Evolutionary conservation across 257 asterid species (phyloP), one percentile per base, ranked within the genome.

Genomic region (Petrea volubilis): DNA sequence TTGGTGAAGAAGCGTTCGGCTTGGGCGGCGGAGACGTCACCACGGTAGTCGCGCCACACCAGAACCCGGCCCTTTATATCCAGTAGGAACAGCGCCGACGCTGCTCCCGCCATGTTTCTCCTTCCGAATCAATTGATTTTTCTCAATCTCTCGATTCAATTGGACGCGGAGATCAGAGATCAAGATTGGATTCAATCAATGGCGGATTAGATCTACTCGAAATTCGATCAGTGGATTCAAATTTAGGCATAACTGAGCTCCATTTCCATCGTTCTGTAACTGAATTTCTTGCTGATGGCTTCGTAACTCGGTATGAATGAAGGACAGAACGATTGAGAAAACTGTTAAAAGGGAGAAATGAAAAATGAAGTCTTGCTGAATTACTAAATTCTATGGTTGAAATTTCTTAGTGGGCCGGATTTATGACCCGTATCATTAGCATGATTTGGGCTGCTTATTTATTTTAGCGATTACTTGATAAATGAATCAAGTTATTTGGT

Each of bases 1-100:
- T 91, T 94, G 71, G 95, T 66, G 88, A 94, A 94, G 86, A 88
- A 88, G 55, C 96, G 94, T 58, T 94, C 98, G 60, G 96, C 98
- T 71, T 94, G 95, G 3, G 76, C 72, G 73, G 97, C 82, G 63
- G 98, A 79, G 81, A 94, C 96, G 65, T 89, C 98, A 5, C 98
- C 97, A 25, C 98, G 98, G 82, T 87, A 94, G 82, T 94, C 97
- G 43, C 98, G 91, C 98, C 98, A 94, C 66, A 94, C 98, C 74
- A 94, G 91, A 69, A 93, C 92, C 56, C 90, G 88, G 76, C 98
- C 98, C 78, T 89, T 94, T 46, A 91, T 89, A 74, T 94, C 98
- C 55, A 94, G 87, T 66, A 94, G 97, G 98, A 94, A 94, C 88
- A 94, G 96, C 91, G 98, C 97, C 68, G 98, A 94, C 70, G 97